phyloP scores from a whole-genome alignment of 192 early-diverging fungal genomes.

The Pilaira anomala region DNA sequence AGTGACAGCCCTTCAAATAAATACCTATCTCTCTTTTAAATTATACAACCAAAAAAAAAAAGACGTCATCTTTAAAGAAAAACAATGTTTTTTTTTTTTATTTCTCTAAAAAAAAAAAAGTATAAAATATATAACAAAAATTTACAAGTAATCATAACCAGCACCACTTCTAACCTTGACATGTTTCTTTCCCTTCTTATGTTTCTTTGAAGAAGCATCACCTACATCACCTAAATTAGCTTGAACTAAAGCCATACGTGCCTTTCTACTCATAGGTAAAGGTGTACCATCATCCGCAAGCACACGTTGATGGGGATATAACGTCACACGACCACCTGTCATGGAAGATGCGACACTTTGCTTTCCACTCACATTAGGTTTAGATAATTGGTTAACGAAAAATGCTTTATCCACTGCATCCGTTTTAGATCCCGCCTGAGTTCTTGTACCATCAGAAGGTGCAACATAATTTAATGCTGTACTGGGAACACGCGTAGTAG shows the following conservation, averaged over 20 bases:
- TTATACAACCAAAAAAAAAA: no score
- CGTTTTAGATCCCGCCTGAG: slow-evolving; percentile 41
- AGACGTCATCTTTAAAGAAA: no score
- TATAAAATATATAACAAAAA: slow-evolving; percentile 1
- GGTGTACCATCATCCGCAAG: slow-evolving; percentile 47
- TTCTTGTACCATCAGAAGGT: slow-evolving; percentile 38
- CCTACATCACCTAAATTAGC: slow-evolving; percentile 29
- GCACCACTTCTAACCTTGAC: slow-evolving; percentile 69
- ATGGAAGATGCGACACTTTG: slow-evolving; percentile 27
- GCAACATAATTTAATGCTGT: slow-evolving; percentile 52
- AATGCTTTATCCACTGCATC: slow-evolving; percentile 54
- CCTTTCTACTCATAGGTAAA: slow-evolving; percentile 32
- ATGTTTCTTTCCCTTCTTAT: slow-evolving; percentile 77
- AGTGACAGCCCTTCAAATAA: neutral
- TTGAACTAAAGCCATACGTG: slow-evolving; percentile 27
- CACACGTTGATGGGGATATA: slow-evolving; percentile 59
- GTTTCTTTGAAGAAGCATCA: slow-evolving; percentile 48
- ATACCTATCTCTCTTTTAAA: neutral
- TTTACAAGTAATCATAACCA: slow-evolving; percentile 46
- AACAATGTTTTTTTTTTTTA: slow-evolving; percentile 9
- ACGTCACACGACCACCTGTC: slow-evolving; percentile 49
- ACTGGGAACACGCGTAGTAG: slow-evolving; percentile 53
- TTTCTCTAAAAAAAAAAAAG: neutral
- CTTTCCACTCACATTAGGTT: slow-evolving; percentile 38
- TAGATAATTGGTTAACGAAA: slow-evolving; percentile 35